phyloP scores from a whole-genome alignment of 345 rosid species.

The Aquilaria malaccensis region DNA sequence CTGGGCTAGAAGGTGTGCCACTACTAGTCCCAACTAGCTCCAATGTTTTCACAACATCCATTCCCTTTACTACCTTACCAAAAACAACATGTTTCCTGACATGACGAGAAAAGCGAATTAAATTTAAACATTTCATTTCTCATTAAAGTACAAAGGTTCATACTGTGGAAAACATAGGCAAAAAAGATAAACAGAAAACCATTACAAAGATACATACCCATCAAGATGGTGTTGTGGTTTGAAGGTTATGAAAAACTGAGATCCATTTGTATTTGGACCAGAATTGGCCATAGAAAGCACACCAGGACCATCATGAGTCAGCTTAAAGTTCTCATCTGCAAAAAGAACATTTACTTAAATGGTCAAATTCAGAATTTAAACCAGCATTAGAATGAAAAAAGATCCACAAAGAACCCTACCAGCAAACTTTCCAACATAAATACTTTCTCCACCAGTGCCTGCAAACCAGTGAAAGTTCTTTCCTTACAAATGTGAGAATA shows the following conservation, averaged over 20 bases:
- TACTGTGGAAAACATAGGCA: too few relatives aligned
- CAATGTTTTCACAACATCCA: constrained; percentile 71
- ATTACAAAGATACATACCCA: constrained; percentile 47
- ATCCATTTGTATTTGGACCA: constrained; percentile 91
- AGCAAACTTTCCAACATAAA: constrained; percentile 91
- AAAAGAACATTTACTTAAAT: constrained; percentile 10
- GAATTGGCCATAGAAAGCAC: constrained; percentile 94
- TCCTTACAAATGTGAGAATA: constrained; percentile 49
- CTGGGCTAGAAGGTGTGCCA: constrained; percentile 51
- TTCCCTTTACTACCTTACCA: constrained; percentile 82
- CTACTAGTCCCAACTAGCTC: constrained; percentile 64
- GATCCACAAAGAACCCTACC: constrained; percentile 34
- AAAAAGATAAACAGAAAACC: neutral
- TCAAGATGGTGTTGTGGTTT: constrained; percentile 83
- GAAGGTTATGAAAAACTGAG: constrained; percentile 89
- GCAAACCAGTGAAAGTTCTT: constrained; percentile 58
- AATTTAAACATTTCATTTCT: constrained; percentile 8
- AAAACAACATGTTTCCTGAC: constrained; percentile 96
- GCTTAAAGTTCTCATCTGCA: constrained; percentile 87
- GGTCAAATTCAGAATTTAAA: constrained; percentile 1
- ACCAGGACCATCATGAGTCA: constrained; percentile 77
- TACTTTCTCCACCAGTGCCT: constrained; percentile 99
- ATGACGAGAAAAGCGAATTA: neutral
- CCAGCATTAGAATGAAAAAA: neutral
- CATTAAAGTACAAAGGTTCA: neutral